Percentiles rank a stretch among this genome's conserved stretches.
phyloP scores from a whole-genome alignment of 2,329 filamentous ascomycete species.

The Cyphellophora europaea region DNA sequence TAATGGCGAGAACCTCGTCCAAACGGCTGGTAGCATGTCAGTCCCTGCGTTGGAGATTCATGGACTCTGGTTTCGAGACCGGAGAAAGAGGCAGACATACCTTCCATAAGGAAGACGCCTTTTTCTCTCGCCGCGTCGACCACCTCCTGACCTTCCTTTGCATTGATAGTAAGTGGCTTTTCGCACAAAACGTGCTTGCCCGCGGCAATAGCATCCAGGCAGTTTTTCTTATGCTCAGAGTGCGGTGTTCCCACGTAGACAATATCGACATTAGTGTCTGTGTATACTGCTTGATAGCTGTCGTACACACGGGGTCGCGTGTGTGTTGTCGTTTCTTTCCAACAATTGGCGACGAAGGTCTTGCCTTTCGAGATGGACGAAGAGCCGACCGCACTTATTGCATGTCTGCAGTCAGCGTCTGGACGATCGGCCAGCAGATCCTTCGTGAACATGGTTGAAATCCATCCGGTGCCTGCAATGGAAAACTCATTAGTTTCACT shows the following conservation, averaged over 20 bases:
- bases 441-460: slow-evolving; percentile 37
- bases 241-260: slow-evolving; percentile 39
- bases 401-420: slow-evolving; percentile 29
- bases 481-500: neutral
- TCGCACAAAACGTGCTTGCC: slow-evolving; percentile 86
- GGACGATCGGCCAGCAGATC: slow-evolving; percentile 31
- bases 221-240: slow-evolving; percentile 86
- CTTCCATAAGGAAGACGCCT: slow-evolving; percentile 67
- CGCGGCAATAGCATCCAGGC: slow-evolving; percentile 69
- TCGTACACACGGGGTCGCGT: slow-evolving; percentile 8
- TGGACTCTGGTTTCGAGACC: too few relatives aligned
- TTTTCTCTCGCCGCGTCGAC: slow-evolving; percentile 63
- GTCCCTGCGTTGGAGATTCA: too few relatives aligned
- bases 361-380: slow-evolving; percentile 30
- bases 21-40: slow-evolving; percentile 48
- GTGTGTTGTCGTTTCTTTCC: too few relatives aligned
- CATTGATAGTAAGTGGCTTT: slow-evolving; percentile 82
- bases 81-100: too few relatives aligned
- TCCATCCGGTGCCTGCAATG: slow-evolving; percentile 12
- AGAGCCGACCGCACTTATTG: slow-evolving; percentile 34
- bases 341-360: slow-evolving; percentile 29
- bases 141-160: slow-evolving; percentile 63
- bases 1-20: slow-evolving; percentile 80
- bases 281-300: slow-evolving; percentile 13
- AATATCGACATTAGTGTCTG: slow-evolving; percentile 19